These are phyloP conservation scores for Rhizophagus prolifer DNA, from an alignment of 192 early-diverging fungal genomes.

Conservation along the genomic window DNA sequence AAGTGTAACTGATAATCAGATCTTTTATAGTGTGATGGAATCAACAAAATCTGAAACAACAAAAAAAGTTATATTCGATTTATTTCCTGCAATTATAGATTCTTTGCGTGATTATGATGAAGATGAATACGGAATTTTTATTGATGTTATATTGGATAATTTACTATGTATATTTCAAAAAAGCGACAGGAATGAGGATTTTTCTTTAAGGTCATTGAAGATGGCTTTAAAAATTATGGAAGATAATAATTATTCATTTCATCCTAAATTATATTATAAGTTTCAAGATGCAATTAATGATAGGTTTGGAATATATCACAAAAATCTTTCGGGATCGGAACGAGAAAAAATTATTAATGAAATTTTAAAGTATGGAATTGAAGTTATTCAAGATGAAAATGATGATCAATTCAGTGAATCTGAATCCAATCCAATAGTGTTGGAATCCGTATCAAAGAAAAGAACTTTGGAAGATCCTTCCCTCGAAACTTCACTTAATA, in stretches of 20 bases:
- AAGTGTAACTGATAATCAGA: too few species aligned
- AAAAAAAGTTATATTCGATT: neutral
- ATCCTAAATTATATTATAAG: neutral
- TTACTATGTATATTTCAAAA: neutral
- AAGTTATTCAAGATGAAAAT: constrained; percentile 21
- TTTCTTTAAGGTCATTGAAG: neutral
- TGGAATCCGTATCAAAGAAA: neutral
- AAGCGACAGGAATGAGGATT: neutral
- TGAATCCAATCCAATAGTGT: neutral
- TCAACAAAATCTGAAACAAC: neutral
- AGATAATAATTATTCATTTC: neutral
- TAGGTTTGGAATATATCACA: neutral
- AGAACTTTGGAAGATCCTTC: neutral
- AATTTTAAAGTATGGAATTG: constrained; percentile 17
- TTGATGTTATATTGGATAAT: neutral
- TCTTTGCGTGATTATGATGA: neutral
- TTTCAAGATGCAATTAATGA: neutral
- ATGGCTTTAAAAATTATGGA: neutral
- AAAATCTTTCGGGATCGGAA: neutral
- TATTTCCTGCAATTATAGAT: neutral
- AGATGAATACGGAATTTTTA: neutral
- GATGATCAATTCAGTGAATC: constrained; percentile 26
- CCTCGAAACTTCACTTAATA: neutral
- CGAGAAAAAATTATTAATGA: neutral
- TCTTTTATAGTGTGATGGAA: neutral